Percentiles rank a stretch among this genome's conserved stretches.
These are phyloP conservation scores for Leishmania aethiopica DNA, from an alignment of 208 protist species.

Conservation along the genomic window DNA sequence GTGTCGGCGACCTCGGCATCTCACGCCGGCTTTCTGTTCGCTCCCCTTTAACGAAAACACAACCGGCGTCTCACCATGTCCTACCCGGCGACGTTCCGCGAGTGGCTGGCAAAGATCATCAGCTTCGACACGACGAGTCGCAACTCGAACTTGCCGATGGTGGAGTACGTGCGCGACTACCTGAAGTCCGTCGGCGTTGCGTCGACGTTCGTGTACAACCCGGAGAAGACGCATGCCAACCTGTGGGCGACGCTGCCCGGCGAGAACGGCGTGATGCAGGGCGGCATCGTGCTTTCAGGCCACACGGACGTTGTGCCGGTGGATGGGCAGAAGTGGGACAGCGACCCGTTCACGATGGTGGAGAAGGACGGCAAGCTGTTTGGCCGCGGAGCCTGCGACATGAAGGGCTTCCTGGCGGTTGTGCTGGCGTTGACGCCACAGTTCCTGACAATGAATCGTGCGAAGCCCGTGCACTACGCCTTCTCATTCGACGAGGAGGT, in stretches of 20 bases:
- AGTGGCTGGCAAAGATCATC: constrained; percentile 52
- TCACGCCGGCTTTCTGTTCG: background rate
- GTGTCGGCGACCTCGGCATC: background rate
- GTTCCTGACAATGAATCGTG: constrained; percentile 43
- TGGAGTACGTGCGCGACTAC: constrained; percentile 45
- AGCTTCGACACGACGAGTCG: constrained; percentile 66
- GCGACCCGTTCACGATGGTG: constrained; percentile 56
- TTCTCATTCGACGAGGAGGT: constrained; percentile 66
- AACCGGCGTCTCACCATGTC: background rate
- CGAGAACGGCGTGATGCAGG: constrained; percentile 41
- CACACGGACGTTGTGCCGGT: constrained; percentile 73
- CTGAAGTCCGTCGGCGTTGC: constrained; percentile 32
- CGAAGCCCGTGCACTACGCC: constrained; percentile 61
- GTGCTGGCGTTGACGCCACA: constrained; percentile 46
- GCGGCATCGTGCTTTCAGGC: constrained; percentile 64
- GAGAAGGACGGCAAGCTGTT: constrained; percentile 64
- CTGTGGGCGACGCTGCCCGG: constrained; percentile 66
- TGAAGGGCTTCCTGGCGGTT: constrained; percentile 73
- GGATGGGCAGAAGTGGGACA: constrained; percentile 65
- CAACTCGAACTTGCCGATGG: constrained; percentile 57
- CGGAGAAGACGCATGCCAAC: constrained; percentile 51
- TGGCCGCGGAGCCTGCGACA: constrained; percentile 62
- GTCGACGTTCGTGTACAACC: constrained; percentile 42
- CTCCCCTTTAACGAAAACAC: background rate
- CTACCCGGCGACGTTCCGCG: constrained; percentile 25